Evolutionary conservation across 1,139 yeast genomes (phyloP), one percentile per base, ranked within the genome.

Genomic region (Lodderomyces beijingensis): DNA sequence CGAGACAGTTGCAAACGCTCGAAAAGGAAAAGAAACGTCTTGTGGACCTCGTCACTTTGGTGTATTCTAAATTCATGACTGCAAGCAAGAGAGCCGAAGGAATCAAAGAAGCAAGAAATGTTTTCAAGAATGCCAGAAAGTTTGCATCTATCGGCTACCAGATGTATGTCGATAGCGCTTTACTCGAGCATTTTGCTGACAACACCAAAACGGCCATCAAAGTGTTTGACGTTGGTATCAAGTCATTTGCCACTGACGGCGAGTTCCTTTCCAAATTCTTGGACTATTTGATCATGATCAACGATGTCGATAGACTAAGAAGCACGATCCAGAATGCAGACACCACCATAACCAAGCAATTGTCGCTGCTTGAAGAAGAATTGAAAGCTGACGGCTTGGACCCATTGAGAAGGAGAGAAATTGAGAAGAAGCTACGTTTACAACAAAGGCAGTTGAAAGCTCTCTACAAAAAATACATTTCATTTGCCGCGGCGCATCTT

Each of bases 261-360:
- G 74, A 69, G 17, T 89, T 79, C 51, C 68, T 88, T 31, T 65
- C 71, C 40, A 73, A 75, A 32, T 89, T 89, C 53, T 65, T 91
- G 48, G 77, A 81, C 40, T 89, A 84, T 51, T 63, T 91, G 42
- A 74, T 87, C 23, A 62, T 72, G 44, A 70, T 74, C 25, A 83
- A 83, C 52, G 95, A 88, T 53, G 82, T 80, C 37, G 82, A 86
- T 21, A 85, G 82, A 48, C 85, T 89, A 12, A 78, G 91, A 44
- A 87, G 88, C 9, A 67, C 87, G 28, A 82, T 91, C 52, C 97
- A 91, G 56, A 53, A 59, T 11, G 61, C 71, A 1, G 61, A 63
- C 34, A 57, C 70, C 5, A 60, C 55, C 38, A 49, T 67, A 24
- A 50, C 63, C 12, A 63, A 62, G 35, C 71, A 61, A 31, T 57